Evolutionary conservation across 768 basidiomycete species (phyloP).

Genomic region (Lentinula raphanica): DNA sequence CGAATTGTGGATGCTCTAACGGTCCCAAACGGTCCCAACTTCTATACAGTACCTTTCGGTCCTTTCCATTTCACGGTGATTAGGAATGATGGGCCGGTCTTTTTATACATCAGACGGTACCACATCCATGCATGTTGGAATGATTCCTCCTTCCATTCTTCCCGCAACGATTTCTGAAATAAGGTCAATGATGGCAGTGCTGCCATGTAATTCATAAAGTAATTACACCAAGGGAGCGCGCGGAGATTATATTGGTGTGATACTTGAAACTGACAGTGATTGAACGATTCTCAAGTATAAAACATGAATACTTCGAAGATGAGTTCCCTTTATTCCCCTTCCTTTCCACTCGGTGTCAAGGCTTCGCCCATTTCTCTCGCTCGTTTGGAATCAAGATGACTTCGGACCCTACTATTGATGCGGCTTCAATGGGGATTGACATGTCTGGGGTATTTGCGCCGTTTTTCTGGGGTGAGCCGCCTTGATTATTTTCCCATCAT

Average conservation of each 20-base stretch:
- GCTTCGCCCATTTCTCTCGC: too few species aligned
- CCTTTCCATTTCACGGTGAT: neutral
- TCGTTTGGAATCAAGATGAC: neutral
- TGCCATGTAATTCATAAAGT: neutral
- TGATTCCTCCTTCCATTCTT: neutral
- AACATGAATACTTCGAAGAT: too few species aligned
- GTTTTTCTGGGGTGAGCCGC: constrained; percentile 6
- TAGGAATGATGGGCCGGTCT: neutral
- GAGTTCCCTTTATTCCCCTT: too few species aligned
- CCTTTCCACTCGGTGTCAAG: too few species aligned
- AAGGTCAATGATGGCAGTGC: too few species aligned
- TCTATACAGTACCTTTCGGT: neutral
- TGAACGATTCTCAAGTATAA: too few species aligned
- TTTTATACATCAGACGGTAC: neutral
- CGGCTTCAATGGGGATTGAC: neutral
- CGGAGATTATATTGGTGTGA: too few species aligned
- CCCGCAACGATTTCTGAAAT: neutral
- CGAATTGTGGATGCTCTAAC: too few species aligned
- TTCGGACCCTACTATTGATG: neutral
- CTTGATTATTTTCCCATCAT: neutral
- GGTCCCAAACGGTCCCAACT: too few species aligned
- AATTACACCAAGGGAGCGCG: too few species aligned
- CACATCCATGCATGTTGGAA: neutral
- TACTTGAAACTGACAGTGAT: too few species aligned
- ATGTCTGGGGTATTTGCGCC: constrained; percentile 5